Percentiles rank a stretch among this genome's conserved stretches.
These are phyloP conservation scores for Penstemon barbatus DNA, from an alignment of 257 asterid genomes.

Conservation along the genomic window DNA sequence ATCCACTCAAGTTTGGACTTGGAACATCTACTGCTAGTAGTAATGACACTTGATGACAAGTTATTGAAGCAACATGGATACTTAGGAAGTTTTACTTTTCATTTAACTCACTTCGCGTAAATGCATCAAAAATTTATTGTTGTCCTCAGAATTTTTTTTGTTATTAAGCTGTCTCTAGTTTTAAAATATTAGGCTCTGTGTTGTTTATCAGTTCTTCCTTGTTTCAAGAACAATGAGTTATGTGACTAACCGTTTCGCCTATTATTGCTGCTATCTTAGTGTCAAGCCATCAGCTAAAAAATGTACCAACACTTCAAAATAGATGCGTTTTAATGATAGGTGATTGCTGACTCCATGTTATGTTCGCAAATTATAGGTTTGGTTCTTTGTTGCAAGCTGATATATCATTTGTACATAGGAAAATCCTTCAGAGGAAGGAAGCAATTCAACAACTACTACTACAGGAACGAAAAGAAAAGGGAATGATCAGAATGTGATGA, in stretches of 20 bases:
- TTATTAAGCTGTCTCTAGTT: background rate
- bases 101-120: no score
- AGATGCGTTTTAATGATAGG: background rate
- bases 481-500: conserved; percentile 33
- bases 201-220: background rate
- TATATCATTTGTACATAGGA: conserved; percentile 38
- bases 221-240: conserved; percentile 4
- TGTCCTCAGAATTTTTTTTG: conserved; percentile 4
- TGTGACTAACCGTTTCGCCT: background rate
- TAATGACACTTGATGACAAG: no score
- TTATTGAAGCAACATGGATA: no score
- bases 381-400: conserved; percentile 13
- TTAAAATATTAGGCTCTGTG: background rate
- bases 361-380: background rate
- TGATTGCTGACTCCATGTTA: background rate
- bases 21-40: no score
- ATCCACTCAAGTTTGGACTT: no score
- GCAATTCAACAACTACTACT: conserved; percentile 19
- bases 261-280: background rate
- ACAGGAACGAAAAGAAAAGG: conserved; percentile 47
- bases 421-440: conserved; percentile 34
- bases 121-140: background rate
- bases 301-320: background rate
- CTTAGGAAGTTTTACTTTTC: no score
- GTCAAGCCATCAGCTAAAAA: background rate